Evolutionary conservation across 2,329 filamentous ascomycete species (phyloP).

Genomic region (Colletotrichum plurivorum): DNA sequence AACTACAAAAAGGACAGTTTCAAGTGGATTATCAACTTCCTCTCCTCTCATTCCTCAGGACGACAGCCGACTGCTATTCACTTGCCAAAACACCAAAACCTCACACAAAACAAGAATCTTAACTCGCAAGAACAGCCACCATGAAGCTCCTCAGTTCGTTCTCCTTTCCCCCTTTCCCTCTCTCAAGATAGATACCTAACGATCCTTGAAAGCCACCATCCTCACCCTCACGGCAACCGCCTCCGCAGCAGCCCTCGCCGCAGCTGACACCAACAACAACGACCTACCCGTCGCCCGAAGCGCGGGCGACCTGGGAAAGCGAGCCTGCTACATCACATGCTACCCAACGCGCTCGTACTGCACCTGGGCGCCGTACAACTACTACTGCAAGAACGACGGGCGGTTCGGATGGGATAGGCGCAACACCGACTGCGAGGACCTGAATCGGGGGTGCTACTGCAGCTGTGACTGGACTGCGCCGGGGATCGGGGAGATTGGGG

Average conservation of each 20-base stretch:
- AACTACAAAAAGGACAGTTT: too few relatives aligned
- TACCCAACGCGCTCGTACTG: neutral
- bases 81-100: too few relatives aligned
- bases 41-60: too few relatives aligned
- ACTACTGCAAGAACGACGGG: constrained; percentile 8
- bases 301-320: neutral
- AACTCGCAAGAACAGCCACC: too few relatives aligned
- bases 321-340: constrained; percentile 12
- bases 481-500: neutral
- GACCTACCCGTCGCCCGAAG: neutral
- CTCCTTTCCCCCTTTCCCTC: neutral
- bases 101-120: too few relatives aligned
- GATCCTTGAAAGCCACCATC: neutral
- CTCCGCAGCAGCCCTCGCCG: neutral
- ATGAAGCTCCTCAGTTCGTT: too few relatives aligned
- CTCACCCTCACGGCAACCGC: neutral
- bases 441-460: constrained; percentile 17
- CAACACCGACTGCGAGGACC: constrained; percentile 18
- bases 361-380: constrained; percentile 5
- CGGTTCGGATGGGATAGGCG: constrained; percentile 1
- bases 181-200: neutral
- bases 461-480: constrained; percentile 20
- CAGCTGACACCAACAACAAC: neutral
- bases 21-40: too few relatives aligned
- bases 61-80: too few relatives aligned